phyloP scores from a whole-genome alignment of 2,329 filamentous ascomycete species.

The Alternaria burnsii region DNA sequence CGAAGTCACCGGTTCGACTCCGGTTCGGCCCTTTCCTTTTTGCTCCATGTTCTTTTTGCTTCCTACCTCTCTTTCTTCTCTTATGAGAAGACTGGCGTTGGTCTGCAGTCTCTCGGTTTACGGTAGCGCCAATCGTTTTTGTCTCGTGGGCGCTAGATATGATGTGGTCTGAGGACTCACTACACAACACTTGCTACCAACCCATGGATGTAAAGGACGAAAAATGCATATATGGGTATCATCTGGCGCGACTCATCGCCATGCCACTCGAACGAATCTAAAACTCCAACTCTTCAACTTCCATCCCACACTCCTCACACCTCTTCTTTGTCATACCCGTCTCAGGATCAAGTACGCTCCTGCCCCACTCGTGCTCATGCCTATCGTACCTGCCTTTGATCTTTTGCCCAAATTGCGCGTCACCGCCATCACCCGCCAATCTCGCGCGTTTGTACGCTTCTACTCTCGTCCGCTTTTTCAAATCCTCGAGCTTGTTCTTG shows the following conservation, averaged over 20 bases:
- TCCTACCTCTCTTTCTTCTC: too few species aligned
- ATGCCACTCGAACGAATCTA: conserved; percentile 33
- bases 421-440: conserved; percentile 54
- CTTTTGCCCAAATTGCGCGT: conserved; percentile 74
- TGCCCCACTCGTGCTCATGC: conserved; percentile 89
- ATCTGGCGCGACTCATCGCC: neutral
- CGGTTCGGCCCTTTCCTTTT: conserved; percentile 13
- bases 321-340: conserved; percentile 82
- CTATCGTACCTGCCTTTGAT: conserved; percentile 69
- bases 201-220: too few species aligned
- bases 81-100: too few species aligned
- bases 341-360: conserved; percentile 65
- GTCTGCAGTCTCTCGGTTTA: too few species aligned
- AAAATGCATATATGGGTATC: neutral
- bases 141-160: too few species aligned
- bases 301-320: conserved; percentile 72
- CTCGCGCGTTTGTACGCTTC: conserved; percentile 78
- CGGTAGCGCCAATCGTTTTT: too few species aligned
- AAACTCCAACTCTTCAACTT: conserved; percentile 72
- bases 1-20: conserved; percentile 11
- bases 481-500: conserved; percentile 82
- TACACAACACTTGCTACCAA: too few species aligned
- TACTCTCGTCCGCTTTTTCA: conserved; percentile 92
- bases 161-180: too few species aligned
- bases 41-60: too few species aligned